Conservation (phyloP, 345 rosid species). For the Anacardium occidentale region DNA sequence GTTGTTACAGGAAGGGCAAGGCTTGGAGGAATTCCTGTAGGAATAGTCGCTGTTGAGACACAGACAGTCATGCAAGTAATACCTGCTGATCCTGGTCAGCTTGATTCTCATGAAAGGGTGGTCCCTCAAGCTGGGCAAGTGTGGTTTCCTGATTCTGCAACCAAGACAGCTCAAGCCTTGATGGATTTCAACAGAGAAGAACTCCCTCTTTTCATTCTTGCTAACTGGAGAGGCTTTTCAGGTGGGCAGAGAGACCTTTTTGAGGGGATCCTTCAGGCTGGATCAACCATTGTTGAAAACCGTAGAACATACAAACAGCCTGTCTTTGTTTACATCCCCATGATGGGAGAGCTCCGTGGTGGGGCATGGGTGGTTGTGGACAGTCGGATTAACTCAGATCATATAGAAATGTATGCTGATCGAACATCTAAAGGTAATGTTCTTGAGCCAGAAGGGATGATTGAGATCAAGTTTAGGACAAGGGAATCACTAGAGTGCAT, state of each 20-base stretch:
- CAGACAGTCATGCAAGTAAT: constrained; percentile 97
- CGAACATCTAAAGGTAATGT: constrained; percentile 91
- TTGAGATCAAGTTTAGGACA: constrained; percentile 92
- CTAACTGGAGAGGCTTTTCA: constrained; percentile 99
- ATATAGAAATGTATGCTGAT: constrained; percentile 98
- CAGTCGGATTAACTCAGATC: constrained; percentile 85
- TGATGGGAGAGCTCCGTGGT: constrained; percentile 99
- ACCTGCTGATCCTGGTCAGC: constrained; percentile 99
- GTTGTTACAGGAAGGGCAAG: constrained; percentile 99
- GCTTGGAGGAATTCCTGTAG: constrained; percentile 97
- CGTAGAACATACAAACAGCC: constrained; percentile 95
- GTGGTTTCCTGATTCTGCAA: constrained; percentile 99
- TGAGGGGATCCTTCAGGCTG: constrained; percentile 99
- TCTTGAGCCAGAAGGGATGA: constrained; percentile 97
- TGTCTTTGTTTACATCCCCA: constrained; percentile 94
- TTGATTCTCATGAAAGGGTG: constrained; percentile 96
- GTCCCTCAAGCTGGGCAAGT: constrained; percentile 99
- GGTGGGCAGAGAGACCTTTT: constrained; percentile 99
- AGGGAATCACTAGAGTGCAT: constrained; percentile 93
- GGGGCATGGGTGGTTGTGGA: constrained; percentile 99
- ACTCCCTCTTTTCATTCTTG: constrained; percentile 93
- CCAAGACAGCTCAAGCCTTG: constrained; percentile 94
- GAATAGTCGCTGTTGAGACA: constrained; percentile 97
- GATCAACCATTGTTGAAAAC: constrained; percentile 95
- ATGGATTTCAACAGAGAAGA: constrained; percentile 94